Conservation (phyloP, 345 rosid species). For the Sonneratia caseolaris region DNA sequence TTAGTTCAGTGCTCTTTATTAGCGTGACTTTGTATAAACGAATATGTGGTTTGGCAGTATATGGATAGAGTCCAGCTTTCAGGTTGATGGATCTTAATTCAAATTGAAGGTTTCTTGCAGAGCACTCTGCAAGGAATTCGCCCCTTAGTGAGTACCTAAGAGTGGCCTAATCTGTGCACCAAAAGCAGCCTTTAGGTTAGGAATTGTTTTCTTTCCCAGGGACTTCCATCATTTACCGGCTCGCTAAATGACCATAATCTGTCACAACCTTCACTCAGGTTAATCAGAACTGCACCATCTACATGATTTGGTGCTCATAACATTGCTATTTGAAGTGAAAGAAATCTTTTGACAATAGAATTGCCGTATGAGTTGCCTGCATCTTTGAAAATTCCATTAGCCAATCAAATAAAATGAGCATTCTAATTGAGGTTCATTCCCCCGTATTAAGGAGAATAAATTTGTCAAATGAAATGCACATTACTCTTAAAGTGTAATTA, state of each 20-base stretch:
- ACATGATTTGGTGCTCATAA: background rate
- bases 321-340: background rate
- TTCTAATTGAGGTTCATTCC: too few species aligned
- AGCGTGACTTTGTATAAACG: background rate
- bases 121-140: background rate
- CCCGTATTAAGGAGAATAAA: too few species aligned
- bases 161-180: background rate
- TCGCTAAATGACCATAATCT: background rate
- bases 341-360: background rate
- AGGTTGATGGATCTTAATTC: background rate
- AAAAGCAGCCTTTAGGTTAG: background rate
- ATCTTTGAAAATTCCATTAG: background rate
- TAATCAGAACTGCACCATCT: background rate
- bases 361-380: background rate
- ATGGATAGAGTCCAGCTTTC: background rate
- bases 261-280: background rate
- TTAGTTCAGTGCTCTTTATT: background rate
- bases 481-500: too few species aligned
- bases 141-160: background rate
- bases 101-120: background rate
- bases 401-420: too few species aligned
- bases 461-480: too few species aligned
- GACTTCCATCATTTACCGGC: background rate
- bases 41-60: background rate
- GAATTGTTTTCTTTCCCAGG: background rate